Conservation (phyloP, 345 rosid species). For the Dovyalis caffra region DNA sequence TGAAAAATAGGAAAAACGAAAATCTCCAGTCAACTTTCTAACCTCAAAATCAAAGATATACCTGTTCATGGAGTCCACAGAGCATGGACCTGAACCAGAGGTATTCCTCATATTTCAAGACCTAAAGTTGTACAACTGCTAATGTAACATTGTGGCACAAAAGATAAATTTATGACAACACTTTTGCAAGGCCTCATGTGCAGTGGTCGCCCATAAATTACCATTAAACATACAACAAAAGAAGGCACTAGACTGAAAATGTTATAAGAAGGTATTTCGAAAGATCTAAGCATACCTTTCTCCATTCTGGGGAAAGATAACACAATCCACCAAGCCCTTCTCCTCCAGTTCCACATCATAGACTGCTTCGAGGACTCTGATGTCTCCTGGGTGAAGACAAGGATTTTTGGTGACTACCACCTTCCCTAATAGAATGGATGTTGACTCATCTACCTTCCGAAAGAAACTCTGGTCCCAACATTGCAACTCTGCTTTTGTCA, state of each 20-base stretch:
- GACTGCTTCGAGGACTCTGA: conserved; percentile 85
- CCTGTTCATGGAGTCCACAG: background rate
- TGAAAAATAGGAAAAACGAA: background rate
- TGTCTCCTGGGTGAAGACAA: conserved; percentile 94
- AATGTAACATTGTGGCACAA: background rate
- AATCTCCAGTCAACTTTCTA: background rate
- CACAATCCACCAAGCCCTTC: conserved; percentile 69
- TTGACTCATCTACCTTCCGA: conserved; percentile 56
- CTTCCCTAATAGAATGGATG: conserved; percentile 61
- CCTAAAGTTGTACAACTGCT: background rate
- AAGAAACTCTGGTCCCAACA: conserved; percentile 50
- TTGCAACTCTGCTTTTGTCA: conserved; percentile 65
- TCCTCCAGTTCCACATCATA: conserved; percentile 56
- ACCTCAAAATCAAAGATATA: background rate
- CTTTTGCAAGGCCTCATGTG: background rate
- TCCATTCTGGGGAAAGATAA: conserved; percentile 83
- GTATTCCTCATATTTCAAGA: background rate
- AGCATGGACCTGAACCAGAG: background rate
- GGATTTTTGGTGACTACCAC: conserved; percentile 92
- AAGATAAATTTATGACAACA: background rate
- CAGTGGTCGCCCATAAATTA: background rate
- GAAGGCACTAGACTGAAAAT: background rate
- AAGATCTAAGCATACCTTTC: conserved; percentile 49
- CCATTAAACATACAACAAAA: background rate
- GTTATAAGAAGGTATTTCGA: background rate